phyloP scores from a whole-genome alignment of 805 yeast species.

The Ogataea nonfermentans region DNA sequence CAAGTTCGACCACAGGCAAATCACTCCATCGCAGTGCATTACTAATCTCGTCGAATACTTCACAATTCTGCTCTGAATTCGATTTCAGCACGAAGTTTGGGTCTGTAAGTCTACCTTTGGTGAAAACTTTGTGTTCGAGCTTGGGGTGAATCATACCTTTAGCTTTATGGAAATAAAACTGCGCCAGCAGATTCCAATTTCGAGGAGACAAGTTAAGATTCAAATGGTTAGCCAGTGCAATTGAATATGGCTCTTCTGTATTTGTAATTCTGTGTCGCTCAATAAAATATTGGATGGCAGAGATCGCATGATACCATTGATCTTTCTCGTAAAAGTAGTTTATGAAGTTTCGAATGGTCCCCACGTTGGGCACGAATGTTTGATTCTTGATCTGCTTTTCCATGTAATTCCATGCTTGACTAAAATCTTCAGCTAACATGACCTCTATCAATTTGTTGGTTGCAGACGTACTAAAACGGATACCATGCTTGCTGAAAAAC shows the following conservation, averaged over 20 bases:
- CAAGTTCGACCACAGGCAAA: conserved; percentile 1
- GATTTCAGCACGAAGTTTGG: conserved; percentile 1
- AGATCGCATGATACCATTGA: conserved; percentile 11
- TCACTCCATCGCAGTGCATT: conserved; percentile 9
- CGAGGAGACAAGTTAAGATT: not conserved
- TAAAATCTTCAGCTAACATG: conserved; percentile 4
- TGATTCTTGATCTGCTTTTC: not conserved
- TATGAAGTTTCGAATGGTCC: conserved; percentile 12
- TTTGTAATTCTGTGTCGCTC: conserved; percentile 2
- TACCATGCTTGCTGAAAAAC: conserved; percentile 9
- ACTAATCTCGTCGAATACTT: no score
- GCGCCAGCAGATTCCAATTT: conserved; percentile 2
- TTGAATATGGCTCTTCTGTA: conserved; percentile 2
- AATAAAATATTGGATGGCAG: conserved; percentile 10
- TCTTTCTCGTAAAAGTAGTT: conserved; percentile 2
- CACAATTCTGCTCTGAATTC: no score
- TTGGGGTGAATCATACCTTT: not conserved
- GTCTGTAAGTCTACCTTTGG: not conserved
- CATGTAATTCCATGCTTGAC: conserved; percentile 10
- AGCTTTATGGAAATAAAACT: conserved; percentile 1
- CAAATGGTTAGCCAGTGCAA: conserved; percentile 5
- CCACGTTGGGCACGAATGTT: conserved; percentile 7
- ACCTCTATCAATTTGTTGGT: conserved; percentile 10
- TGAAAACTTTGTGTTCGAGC: not conserved
- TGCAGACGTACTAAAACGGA: conserved; percentile 8